These are phyloP conservation scores for Lentithecium fluviatile DNA, from an alignment of 495 filamentous ascomycete species.

Conservation along the genomic window DNA sequence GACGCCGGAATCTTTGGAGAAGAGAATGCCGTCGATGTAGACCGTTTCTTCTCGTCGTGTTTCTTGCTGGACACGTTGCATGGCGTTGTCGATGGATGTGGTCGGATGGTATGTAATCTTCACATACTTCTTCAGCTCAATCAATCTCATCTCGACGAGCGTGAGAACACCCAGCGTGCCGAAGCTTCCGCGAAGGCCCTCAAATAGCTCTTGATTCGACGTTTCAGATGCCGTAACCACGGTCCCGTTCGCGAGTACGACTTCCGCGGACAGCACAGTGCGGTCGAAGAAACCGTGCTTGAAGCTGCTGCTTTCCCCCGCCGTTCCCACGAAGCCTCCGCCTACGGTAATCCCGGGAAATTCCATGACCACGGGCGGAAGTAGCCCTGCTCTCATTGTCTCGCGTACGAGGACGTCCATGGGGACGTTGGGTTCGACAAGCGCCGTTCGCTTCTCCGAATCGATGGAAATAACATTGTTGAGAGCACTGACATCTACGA, in stretches of 20 bases:
- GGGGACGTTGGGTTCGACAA: conserved; percentile 64
- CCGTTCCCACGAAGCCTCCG: conserved; percentile 60
- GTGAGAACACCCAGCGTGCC: conserved; percentile 59
- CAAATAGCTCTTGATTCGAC: conserved; percentile 51
- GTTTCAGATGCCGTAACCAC: conserved; percentile 45
- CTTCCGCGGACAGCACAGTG: conserved; percentile 55
- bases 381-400: conserved; percentile 51
- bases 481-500: conserved; percentile 54
- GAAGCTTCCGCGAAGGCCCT: conserved; percentile 54
- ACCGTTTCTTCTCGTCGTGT: conserved; percentile 41
- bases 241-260: conserved; percentile 57
- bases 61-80: conserved; percentile 34
- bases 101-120: conserved; percentile 56
- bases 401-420: conserved; percentile 59
- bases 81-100: conserved; percentile 33
- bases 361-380: conserved; percentile 60
- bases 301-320: conserved; percentile 59
- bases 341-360: conserved; percentile 65
- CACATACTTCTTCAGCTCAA: conserved; percentile 53
- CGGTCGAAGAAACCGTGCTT: conserved; percentile 59
- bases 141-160: conserved; percentile 53
- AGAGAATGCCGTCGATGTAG: conserved; percentile 49
- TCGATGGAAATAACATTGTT: conserved; percentile 45
- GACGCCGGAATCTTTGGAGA: conserved; percentile 50
- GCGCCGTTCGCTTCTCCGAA: conserved; percentile 37